phyloP scores from a whole-genome alignment of 2,329 filamentous ascomycete genomes.

The Xylariaceae sp. region DNA sequence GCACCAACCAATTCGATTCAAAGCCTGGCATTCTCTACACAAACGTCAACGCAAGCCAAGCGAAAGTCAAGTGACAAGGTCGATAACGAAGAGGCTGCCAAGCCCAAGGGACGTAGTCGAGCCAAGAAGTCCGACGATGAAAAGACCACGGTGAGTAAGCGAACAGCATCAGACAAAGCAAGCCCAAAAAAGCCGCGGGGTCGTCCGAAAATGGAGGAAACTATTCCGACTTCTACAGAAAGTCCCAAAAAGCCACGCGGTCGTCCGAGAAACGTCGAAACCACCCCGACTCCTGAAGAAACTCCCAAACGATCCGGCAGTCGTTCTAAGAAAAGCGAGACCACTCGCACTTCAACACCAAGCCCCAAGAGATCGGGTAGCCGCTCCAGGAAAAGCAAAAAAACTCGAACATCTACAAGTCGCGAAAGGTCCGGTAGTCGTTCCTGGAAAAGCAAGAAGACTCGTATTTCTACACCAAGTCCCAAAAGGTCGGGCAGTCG shows the following conservation, averaged over 20 bases:
- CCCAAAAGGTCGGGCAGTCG: constrained; percentile 18
- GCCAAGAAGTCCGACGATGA: constrained; percentile 9
- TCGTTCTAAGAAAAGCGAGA: background rate
- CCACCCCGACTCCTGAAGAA: background rate
- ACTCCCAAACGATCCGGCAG: constrained; percentile 17
- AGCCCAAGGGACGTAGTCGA: constrained; percentile 16
- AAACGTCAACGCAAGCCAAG: constrained; percentile 12
- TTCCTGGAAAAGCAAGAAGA: background rate
- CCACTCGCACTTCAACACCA: background rate
- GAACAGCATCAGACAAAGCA: background rate
- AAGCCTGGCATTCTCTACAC: constrained; percentile 23
- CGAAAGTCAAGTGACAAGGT: constrained; percentile 6
- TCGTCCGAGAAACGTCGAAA: constrained; percentile 28
- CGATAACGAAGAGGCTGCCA: constrained; percentile 8
- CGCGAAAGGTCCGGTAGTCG: constrained; percentile 15
- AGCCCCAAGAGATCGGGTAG: constrained; percentile 11
- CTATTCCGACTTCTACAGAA: background rate
- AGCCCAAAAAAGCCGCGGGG: constrained; percentile 13
- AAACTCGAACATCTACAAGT: constrained; percentile 1
- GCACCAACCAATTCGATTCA: constrained; percentile 9
- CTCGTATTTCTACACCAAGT: constrained; percentile 5
- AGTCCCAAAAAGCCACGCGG: constrained; percentile 19
- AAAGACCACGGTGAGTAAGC: background rate
- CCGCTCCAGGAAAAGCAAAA: background rate
- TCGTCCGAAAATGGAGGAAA: constrained; percentile 9